Evolutionary conservation across 345 rosid genomes (phyloP).

Genomic region (Citrus cavaleriei): DNA sequence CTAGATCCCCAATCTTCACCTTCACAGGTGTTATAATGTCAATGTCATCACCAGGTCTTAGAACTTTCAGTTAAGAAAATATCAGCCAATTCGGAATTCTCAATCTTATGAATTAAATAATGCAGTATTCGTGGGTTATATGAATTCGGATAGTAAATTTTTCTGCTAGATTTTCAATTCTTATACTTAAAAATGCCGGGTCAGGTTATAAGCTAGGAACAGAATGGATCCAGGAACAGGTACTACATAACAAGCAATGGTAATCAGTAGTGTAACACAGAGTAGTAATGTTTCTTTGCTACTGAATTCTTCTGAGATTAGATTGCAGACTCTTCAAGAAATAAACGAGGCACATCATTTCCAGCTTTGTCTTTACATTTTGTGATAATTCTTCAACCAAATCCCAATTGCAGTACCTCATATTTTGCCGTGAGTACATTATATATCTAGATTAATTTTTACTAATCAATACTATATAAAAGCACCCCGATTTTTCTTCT

Average conservation of each 20-base stretch:
- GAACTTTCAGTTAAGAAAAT: not conserved
- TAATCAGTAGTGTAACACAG: not conserved
- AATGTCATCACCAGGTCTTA: not conserved
- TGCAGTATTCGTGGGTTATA: not conserved
- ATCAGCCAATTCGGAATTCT: not conserved
- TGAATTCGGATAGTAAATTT: not conserved
- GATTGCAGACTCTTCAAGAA: not conserved
- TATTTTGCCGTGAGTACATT: not conserved
- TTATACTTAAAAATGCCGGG: not conserved
- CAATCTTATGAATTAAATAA: not conserved
- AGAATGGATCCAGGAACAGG: not conserved
- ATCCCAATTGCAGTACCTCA: not conserved
- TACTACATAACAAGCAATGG: not conserved
- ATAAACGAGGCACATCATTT: not conserved
- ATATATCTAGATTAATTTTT: not conserved
- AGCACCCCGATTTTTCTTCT: not conserved
- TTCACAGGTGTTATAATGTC: conserved; percentile 7
- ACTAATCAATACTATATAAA: not conserved
- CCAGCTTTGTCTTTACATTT: not conserved
- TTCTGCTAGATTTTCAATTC: not conserved
- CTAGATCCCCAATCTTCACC: conserved; percentile 78
- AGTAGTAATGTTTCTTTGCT: too few relatives aligned
- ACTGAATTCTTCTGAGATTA: not conserved
- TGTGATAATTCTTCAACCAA: not conserved
- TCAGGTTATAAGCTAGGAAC: not conserved